Evolutionary conservation across 2,329 filamentous ascomycete genomes (phyloP), one percentile per base, ranked within the genome.

Genomic region (Trichophyton schoenleinii): DNA sequence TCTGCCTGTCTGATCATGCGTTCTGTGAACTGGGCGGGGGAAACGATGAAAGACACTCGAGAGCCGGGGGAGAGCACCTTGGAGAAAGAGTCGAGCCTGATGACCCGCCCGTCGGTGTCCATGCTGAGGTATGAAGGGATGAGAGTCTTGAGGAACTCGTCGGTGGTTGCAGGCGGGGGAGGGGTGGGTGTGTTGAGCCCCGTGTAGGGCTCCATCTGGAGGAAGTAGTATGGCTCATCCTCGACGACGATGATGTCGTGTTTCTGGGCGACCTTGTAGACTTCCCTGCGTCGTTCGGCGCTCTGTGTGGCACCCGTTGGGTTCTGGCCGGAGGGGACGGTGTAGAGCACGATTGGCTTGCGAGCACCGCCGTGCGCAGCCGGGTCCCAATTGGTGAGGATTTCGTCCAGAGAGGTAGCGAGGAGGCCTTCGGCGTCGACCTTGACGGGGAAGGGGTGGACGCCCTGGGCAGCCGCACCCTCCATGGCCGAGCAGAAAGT

Each of bases 151-250:
- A 97, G 77, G 73, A 96, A 96, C 9, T 87, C 85, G 3, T 86
- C 82, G 60, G 89, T 82, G 11, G 76, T 83, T 41, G 78, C 74
- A 5, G 87, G 86, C 0, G 82, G 78, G 5, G 83, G 81, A 3
- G 78, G 74, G 1, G 78, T 74, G 0, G 80, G 73, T 15, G 78
- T 74, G 65, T 79, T 73, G 36, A 79, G 75, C 13, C 82, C 80
- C 1, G 80, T 80, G 74, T 91, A 92, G 0, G 87, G 84, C 67
- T 88, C 84, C 83, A 86, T 86, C 70, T 96, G 91, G 41, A 96
- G 80, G 77, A 92, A 96, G 75, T 95, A 96, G 77, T 96, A 96
- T 1, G 91, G 91, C 72, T 96, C 91, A 71, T 96, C 91, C 76
- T 96, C 91, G 67, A 96, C 77, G 70, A 96, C 91, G 76, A 83